Percentiles rank a stretch among this genome's conserved stretches.
Conservation (phyloP, 345 rosid species). For the Eucalyptus cloeziana region DNA sequence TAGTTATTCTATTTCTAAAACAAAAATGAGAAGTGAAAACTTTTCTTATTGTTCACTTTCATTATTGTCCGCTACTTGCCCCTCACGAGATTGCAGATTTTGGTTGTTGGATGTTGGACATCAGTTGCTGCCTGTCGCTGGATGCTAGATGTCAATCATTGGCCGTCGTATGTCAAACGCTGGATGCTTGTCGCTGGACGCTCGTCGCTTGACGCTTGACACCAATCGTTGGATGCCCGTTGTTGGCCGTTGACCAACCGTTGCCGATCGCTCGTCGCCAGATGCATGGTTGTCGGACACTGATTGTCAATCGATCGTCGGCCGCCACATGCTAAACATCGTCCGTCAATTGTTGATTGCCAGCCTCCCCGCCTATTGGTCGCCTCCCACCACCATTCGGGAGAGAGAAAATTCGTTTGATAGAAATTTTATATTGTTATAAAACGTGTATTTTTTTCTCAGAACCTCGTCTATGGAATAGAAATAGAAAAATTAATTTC, state of each 20-base stretch:
- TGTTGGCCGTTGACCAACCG: no score
- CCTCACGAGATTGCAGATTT: fast-evolving
- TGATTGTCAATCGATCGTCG: fast-evolving
- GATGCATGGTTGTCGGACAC: fast-evolving
- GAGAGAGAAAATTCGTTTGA: no score
- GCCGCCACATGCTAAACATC: no score
- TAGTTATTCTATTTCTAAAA: fast-evolving
- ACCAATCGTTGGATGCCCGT: fast-evolving
- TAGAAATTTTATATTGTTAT: fast-evolving
- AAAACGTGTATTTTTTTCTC: no score
- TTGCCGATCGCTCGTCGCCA: fast-evolving
- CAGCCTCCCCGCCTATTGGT: fast-evolving
- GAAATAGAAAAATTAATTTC: no score
- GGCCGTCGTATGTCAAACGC: fast-evolving
- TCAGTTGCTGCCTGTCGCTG: fast-evolving
- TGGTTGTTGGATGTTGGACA: no score
- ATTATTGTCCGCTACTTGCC: fast-evolving
- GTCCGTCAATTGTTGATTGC: fast-evolving
- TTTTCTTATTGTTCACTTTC: fast-evolving
- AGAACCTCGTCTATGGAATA: fast-evolving
- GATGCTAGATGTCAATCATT: fast-evolving
- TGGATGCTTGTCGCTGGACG: fast-evolving
- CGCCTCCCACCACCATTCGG: fast-evolving
- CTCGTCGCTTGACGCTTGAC: no score
- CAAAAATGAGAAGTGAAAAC: no score